Percentiles rank a stretch among this genome's conserved stretches.
Conservation (phyloP, 495 filamentous ascomycete genomes). For the Saxophila tyrrhenica region DNA sequence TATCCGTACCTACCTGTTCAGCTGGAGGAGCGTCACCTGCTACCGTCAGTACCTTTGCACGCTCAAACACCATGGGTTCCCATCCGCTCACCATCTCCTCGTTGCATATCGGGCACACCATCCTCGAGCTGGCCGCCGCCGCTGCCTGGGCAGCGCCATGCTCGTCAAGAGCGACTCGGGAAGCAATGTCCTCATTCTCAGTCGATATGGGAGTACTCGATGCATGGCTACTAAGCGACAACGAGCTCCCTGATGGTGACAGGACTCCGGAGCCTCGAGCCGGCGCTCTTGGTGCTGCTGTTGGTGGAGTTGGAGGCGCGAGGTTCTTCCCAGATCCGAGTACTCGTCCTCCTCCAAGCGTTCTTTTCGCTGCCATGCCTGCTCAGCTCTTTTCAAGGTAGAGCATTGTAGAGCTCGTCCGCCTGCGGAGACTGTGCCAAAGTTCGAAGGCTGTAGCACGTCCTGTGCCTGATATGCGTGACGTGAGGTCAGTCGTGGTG, state of each 20-base stretch:
- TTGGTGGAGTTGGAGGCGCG: conserved; percentile 52
- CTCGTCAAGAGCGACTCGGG: conserved; percentile 46
- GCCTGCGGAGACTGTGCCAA: not conserved
- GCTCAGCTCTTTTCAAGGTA: not conserved
- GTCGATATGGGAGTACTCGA: conserved; percentile 48
- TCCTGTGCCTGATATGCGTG: not conserved
- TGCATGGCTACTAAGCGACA: conserved; percentile 50
- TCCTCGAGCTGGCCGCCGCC: conserved; percentile 46
- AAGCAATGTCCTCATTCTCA: conserved; percentile 47
- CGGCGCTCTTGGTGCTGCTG: conserved; percentile 32
- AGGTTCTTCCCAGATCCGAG: conserved; percentile 71
- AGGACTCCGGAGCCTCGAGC: conserved; percentile 23
- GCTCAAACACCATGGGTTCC: not conserved
- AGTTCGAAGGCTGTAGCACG: too few relatives aligned
- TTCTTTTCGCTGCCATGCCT: conserved; percentile 63
- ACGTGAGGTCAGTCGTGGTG: too few relatives aligned
- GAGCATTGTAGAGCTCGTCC: not conserved
- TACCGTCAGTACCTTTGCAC: conserved; percentile 6
- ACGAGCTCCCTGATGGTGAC: conserved; percentile 39
- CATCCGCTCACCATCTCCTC: conserved; percentile 74
- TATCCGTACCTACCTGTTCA: conserved; percentile 57
- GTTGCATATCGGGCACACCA: conserved; percentile 89
- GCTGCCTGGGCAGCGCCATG: conserved; percentile 40
- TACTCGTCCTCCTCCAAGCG: conserved; percentile 75
- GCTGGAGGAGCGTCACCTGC: conserved; percentile 77